Base-by-base conservation (phyloP, 2,329 filamentous ascomycete genomes). In the Talaromyces sp. region DNA sequence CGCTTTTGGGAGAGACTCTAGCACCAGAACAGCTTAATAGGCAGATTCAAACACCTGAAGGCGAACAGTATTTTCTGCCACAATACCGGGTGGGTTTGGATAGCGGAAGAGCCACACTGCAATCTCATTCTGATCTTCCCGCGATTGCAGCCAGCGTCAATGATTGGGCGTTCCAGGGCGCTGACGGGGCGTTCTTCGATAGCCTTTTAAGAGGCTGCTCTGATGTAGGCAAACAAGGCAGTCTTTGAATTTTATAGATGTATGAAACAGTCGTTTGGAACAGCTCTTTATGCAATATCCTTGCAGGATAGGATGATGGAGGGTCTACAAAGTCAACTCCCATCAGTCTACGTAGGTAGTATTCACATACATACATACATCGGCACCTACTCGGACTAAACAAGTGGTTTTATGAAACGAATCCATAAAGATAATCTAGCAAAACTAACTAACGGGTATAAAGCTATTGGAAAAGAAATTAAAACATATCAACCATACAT, bases 141-240 rank as follows among this genome's bases (percentile, higher is more conserved):
- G 38, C n/a, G 21, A 43, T 63, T 17, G 56, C 62, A 3, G 56
- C 58, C 7, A 55, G 46, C 41, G 32, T 61, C 21, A 58, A 67
- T 54, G 66, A 68, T 31, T 67, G 65, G 65, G 56, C 62, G 21
- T 64, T 68, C 35, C 63, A 66, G 31, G 66, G 66, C n/a, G 58
- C 65, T 3, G 66, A 68, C 29, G 58, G 63, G 60, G 64, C 63
- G 8, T 66, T 66, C 35, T 67, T 68, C 46, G 64, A 65, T 51
- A 66, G 60, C 59, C 43, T 67, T 3, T 59, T 56, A 53, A 61
- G 56, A 59, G 58, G 60, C 10, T 56, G 26, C 43, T 41, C 54
- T 8, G 19, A 10, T 17, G 4, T 43, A 17, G 54, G 46, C 3
- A 56, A 43, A 6, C 41, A 21, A 46, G 19, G 7, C 19, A 50